Evolutionary conservation across 768 basidiomycete genomes (phyloP), one percentile per base, ranked within the genome.

Genomic region (Ramaria rubella): DNA sequence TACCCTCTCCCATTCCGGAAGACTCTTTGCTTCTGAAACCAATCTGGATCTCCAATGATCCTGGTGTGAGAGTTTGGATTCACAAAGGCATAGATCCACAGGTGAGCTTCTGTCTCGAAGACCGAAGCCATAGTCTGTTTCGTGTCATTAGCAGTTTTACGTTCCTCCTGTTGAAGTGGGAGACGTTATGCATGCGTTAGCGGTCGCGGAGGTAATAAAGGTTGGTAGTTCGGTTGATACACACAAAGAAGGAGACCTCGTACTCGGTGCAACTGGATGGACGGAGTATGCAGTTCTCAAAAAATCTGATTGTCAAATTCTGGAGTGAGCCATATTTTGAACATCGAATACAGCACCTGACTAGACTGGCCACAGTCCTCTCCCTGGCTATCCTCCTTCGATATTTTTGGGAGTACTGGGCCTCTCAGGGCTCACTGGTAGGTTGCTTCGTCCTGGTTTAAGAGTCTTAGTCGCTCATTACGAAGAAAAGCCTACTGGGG

Each of bases 371-470:
- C 15, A n/a, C 46, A 48, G 46, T 26, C 58, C 60, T 2, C 67
- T 69, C 2, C 42, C 61, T 23, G 69, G 69, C 17, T 63, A 65
- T 3, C 56, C 58, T 29, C 61, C 66, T n/a, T 59, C 70, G 24
- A 72, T 72, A 55, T 71, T 70, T 60, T 64, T 77, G 15, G 75
- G 75, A 5, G 62, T 69, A 1, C 67, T 75, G n/a, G 75, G 75
- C 4, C 63, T 60, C 48, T 63, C 70, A 15, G 72, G 69, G 65
- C 58, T 70, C 62, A 75, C 74, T 38, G 11, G 40, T 42, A 42
- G 17, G 34, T 17, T 8, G n/a, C 38, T n/a, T n/a, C n/a, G n/a
- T n/a, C n/a, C n/a, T n/a, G n/a, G n/a, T 17, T 14, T 42, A 2
- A 0, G 6, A 2, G 40, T n/a, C n/a, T n/a, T 8, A 17, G 11